Conservation (phyloP, 2,329 filamentous ascomycete species). For the Aspergillus udagawae region DNA sequence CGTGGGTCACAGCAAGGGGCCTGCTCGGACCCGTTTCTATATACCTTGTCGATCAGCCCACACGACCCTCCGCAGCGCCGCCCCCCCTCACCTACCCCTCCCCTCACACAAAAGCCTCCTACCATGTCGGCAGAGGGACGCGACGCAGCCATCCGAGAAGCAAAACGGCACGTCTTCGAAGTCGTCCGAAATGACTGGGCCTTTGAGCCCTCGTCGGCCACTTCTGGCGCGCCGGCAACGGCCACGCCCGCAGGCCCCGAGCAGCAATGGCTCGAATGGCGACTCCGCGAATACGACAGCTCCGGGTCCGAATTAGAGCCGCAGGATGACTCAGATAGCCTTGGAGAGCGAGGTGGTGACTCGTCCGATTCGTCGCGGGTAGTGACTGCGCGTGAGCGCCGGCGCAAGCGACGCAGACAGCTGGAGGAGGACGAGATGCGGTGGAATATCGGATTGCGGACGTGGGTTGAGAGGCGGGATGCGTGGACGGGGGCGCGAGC, state of each 20-base stretch:
- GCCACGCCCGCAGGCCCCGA: slow-evolving; percentile 19
- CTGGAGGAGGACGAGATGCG: slow-evolving; percentile 61
- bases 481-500: slow-evolving; percentile 73
- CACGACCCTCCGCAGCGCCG: not conserved
- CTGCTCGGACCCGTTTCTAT: not conserved
- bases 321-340: slow-evolving; percentile 9
- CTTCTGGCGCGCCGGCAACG: slow-evolving; percentile 14
- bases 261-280: slow-evolving; percentile 32
- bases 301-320: slow-evolving; percentile 36
- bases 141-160: slow-evolving; percentile 38
- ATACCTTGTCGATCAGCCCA: not conserved
- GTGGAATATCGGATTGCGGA: slow-evolving; percentile 80
- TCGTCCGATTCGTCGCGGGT: slow-evolving; percentile 19
- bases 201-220: slow-evolving; percentile 25
- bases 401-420: slow-evolving; percentile 54
- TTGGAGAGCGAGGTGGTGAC: slow-evolving; percentile 13
- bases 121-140: slow-evolving; percentile 27
- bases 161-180: slow-evolving; percentile 38
- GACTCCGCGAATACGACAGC: slow-evolving; percentile 34
- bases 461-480: slow-evolving; percentile 72
- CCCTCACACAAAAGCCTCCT: not conserved
- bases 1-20: not conserved
- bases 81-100: not conserved
- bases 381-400: slow-evolving; percentile 48
- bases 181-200: slow-evolving; percentile 43